These are phyloP conservation scores for Aphanomyces astaci DNA, from an alignment of 352 stramenopile species.

Conservation along the genomic window DNA sequence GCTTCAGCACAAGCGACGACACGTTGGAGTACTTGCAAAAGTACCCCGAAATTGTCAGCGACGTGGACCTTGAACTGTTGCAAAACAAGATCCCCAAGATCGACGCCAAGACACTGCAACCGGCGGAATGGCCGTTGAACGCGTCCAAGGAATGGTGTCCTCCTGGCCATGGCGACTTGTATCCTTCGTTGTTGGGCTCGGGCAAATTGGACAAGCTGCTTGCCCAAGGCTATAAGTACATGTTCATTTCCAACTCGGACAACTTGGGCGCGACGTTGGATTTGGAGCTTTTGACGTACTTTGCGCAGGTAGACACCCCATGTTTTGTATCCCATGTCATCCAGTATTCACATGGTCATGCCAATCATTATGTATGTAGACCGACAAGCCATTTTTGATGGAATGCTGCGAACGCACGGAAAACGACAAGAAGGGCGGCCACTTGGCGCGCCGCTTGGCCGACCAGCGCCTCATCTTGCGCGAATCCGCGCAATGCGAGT, in stretches of 20 bases:
- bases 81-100: constrained; percentile 98
- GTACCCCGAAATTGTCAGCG: constrained; percentile 86
- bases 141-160: constrained; percentile 82
- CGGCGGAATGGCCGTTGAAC: constrained; percentile 50
- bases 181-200: constrained; percentile 74
- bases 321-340: constrained; percentile 14
- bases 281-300: constrained; percentile 82
- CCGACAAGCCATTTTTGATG: constrained; percentile 85
- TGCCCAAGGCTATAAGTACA: constrained; percentile 81
- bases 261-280: constrained; percentile 79
- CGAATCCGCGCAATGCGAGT: constrained; percentile 86
- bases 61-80: constrained; percentile 95
- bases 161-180: constrained; percentile 77
- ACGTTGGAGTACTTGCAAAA: constrained; percentile 83
- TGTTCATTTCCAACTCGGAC: constrained; percentile 88
- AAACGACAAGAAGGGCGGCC: constrained; percentile 99
- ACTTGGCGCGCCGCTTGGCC: constrained; percentile 88
- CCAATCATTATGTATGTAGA: constrained; percentile 40
- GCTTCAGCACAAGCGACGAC: constrained; percentile 78
- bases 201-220: constrained; percentile 82
- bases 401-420: constrained; percentile 97
- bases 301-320: constrained; percentile 50
- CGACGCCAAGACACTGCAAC: constrained; percentile 75
- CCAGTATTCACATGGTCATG: too few species aligned
- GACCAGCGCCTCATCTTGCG: constrained; percentile 93